These are phyloP conservation scores for Blastobotrys serpentis DNA, from an alignment of 1,139 yeast species.

Conservation along the genomic window DNA sequence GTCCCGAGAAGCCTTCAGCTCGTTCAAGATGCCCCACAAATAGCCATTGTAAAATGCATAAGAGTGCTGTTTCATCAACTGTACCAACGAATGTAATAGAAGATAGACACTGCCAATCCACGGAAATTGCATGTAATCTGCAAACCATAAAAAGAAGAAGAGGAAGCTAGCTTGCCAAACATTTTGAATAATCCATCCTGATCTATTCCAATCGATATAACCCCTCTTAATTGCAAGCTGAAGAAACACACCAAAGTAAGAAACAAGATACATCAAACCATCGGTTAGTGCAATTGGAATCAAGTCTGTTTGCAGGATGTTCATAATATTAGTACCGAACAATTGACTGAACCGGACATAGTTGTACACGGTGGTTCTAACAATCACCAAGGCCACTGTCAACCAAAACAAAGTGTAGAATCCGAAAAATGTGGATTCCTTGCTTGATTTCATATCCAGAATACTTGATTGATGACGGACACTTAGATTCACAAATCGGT, in stretches of 20 bases:
- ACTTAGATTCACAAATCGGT: constrained; percentile 25
- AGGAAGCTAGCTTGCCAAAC: constrained; percentile 55
- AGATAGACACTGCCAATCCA: constrained; percentile 90
- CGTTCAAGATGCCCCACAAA: constrained; percentile 60
- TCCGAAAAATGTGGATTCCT: constrained; percentile 36
- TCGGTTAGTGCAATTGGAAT: constrained; percentile 67
- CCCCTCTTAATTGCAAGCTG: constrained; percentile 51
- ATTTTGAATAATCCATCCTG: constrained; percentile 63
- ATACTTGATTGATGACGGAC: constrained; percentile 24
- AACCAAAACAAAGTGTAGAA: constrained; percentile 42
- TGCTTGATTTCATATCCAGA: constrained; percentile 30
- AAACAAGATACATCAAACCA: constrained; percentile 61
- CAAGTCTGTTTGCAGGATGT: constrained; percentile 54
- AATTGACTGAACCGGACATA: constrained; percentile 34
- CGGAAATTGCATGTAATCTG: constrained; percentile 56
- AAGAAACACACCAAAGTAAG: constrained; percentile 55
- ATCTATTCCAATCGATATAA: constrained; percentile 52
- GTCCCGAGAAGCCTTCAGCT: constrained; percentile 49
- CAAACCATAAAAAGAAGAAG: constrained; percentile 47
- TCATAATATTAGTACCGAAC: constrained; percentile 51
- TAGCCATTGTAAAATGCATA: constrained; percentile 88
- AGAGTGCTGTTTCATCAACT: constrained; percentile 91
- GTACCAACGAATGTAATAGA: constrained; percentile 76
- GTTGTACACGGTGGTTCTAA: constrained; percentile 34
- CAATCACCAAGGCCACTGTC: constrained; percentile 32